A percentile compares a stretch with the other conserved stretches of the same genome.
These are phyloP conservation scores for Trichoderma asperelloides DNA, from an alignment of 495 filamentous ascomycete species.

Conservation along the genomic window DNA sequence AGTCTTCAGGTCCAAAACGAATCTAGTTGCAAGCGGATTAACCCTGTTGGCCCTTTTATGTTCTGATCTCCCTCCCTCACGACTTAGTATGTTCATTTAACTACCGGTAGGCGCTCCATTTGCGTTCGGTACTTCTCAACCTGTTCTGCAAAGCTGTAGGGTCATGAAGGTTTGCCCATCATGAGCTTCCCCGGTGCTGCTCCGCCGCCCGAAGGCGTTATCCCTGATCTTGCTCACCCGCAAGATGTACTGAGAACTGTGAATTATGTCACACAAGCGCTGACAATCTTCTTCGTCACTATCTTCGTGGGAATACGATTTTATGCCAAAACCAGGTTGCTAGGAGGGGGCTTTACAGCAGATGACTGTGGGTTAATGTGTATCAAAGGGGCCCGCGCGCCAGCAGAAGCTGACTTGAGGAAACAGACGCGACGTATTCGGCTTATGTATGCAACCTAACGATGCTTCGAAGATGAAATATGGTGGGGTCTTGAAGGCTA, in stretches of 20 bases:
- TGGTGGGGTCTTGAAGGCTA: neutral
- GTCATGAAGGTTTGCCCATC: neutral
- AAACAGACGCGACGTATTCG: neutral
- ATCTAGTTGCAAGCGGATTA: neutral
- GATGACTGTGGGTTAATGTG: constrained; percentile 34
- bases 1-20: neutral
- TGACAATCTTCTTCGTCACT: constrained; percentile 36
- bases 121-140: neutral
- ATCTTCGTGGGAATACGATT: constrained; percentile 31
- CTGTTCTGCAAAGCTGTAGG: neutral
- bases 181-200: constrained; percentile 10
- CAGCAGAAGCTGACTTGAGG: constrained; percentile 13
- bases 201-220: constrained; percentile 12
- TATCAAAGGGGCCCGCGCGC: neutral
- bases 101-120: neutral
- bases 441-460: neutral
- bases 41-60: neutral
- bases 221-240: constrained; percentile 19
- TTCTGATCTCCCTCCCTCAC: neutral
- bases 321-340: constrained; percentile 29
- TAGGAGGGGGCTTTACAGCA: constrained; percentile 22
- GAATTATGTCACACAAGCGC: constrained; percentile 34
- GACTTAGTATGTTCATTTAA: neutral
- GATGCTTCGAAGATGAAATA: neutral
- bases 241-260: constrained; percentile 30